A percentile compares a stretch with the other conserved stretches of the same genome.
Evolutionary conservation across 257 asterid genomes (phyloP).

Genomic region (Jacaranda copaia): DNA sequence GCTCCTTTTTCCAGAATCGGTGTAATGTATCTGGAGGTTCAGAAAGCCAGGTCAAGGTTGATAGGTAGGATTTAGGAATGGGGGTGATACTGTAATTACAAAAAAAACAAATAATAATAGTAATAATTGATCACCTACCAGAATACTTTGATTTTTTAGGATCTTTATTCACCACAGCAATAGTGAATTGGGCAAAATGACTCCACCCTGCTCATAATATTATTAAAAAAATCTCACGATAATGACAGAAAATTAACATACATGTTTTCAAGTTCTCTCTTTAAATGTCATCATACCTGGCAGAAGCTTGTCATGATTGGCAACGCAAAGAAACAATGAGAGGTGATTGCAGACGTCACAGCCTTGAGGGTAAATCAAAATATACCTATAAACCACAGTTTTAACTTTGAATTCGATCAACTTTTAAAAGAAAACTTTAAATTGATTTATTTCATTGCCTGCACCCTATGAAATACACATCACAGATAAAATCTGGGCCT

Average conservation of each 20-base stretch:
- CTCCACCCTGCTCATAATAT: slow-evolving; percentile 76
- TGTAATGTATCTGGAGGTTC: slow-evolving; percentile 82
- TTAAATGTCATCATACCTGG: slow-evolving; percentile 62
- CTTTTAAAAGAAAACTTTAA: slow-evolving; percentile 21
- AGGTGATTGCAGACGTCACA: slow-evolving; percentile 96
- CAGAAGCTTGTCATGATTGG: slow-evolving; percentile 96
- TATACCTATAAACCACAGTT: slow-evolving; percentile 71
- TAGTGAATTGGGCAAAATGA: slow-evolving; percentile 96
- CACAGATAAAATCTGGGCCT: background rate
- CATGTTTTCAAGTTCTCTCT: background rate
- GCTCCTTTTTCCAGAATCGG: slow-evolving; percentile 95
- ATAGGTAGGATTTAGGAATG: background rate
- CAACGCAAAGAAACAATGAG: slow-evolving; percentile 95
- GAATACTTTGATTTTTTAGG: slow-evolving; percentile 93
- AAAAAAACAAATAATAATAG: background rate
- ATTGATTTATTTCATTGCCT: background rate
- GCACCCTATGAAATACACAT: slow-evolving; percentile 3
- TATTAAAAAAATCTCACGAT: slow-evolving; percentile 6
- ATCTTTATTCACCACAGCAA: slow-evolving; percentile 94
- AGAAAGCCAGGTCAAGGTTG: slow-evolving; percentile 18
- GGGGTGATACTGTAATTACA: background rate
- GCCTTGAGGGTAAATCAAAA: slow-evolving; percentile 94
- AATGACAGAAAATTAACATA: slow-evolving; percentile 26
- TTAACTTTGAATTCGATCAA: slow-evolving; percentile 25
- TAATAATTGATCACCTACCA: slow-evolving; percentile 51